These are phyloP conservation scores for Neopestalotiopsis rosae DNA, from an alignment of 2,329 filamentous ascomycete species.

Conservation along the genomic window DNA sequence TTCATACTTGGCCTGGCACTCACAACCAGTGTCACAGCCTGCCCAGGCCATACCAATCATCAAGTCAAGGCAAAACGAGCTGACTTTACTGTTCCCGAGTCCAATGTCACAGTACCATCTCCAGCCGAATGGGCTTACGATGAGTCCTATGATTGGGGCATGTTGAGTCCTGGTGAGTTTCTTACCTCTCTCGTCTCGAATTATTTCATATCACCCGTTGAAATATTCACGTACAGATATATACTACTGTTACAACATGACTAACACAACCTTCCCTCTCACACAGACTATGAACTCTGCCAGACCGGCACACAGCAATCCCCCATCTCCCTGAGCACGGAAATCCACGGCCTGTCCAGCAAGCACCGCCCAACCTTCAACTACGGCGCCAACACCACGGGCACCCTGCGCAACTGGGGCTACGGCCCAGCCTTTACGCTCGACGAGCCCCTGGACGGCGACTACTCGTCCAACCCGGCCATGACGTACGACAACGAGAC, in stretches of 20 bases:
- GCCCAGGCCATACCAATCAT: neutral
- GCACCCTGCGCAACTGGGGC: constrained; percentile 53
- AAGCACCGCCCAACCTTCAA: constrained; percentile 47
- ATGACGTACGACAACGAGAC: constrained; percentile 52
- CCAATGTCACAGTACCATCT: neutral
- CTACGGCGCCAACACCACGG: constrained; percentile 41
- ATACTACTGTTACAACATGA: constrained; percentile 43
- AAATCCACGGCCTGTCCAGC: constrained; percentile 43
- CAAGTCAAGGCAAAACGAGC: neutral
- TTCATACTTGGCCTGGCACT: neutral
- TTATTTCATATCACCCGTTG: neutral
- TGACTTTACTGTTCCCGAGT: neutral
- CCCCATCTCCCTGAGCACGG: constrained; percentile 47
- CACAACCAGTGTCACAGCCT: neutral
- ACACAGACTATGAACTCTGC: constrained; percentile 38
- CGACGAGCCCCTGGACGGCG: constrained; percentile 25
- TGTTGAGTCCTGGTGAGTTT: constrained; percentile 35
- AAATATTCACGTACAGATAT: neutral
- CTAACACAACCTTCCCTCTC: constrained; percentile 32
- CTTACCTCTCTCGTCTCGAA: neutral
- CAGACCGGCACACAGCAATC: constrained; percentile 56
- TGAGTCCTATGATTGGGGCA: constrained; percentile 46
- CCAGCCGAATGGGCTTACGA: constrained; percentile 36
- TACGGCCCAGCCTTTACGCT: constrained; percentile 51
- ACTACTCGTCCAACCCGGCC: constrained; percentile 44